A percentile compares a stretch with the other conserved stretches of the same genome.
Conservation (phyloP, 768 basidiomycete genomes). For the Tylopilus intermedius region DNA sequence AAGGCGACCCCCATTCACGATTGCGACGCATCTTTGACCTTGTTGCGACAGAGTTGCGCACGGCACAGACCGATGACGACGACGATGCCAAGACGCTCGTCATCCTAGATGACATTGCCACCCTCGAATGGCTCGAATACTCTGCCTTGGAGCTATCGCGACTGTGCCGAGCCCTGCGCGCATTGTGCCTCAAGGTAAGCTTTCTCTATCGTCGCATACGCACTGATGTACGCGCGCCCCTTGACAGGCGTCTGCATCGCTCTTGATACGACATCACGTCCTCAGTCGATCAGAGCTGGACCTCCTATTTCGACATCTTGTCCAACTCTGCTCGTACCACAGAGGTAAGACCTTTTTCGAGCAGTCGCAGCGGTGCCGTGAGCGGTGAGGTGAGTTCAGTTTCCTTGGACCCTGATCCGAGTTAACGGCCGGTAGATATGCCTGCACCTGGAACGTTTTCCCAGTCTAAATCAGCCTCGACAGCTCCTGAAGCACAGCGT, state of each 20-base stretch:
- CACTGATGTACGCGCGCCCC: background rate
- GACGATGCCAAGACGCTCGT: constrained; percentile 35
- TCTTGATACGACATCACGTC: constrained; percentile 64
- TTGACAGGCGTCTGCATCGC: constrained; percentile 44
- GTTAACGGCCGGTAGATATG: too few relatives aligned
- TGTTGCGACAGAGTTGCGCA: constrained; percentile 26
- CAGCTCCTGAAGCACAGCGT: background rate
- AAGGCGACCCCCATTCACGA: background rate
- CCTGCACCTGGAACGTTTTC: too few relatives aligned
- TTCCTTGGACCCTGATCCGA: too few relatives aligned
- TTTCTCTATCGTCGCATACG: background rate
- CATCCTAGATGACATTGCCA: constrained; percentile 63
- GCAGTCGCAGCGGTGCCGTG: constrained; percentile 72
- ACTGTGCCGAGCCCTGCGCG: constrained; percentile 56
- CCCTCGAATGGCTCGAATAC: constrained; percentile 69
- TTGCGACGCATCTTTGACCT: constrained; percentile 36
- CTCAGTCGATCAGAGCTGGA: constrained; percentile 52
- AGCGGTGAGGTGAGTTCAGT: constrained; percentile 49
- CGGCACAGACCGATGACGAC: background rate
- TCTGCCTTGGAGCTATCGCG: constrained; percentile 46
- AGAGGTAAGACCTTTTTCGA: constrained; percentile 65
- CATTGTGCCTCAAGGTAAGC: constrained; percentile 51
- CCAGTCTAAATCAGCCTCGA: too few relatives aligned
- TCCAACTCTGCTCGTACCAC: constrained; percentile 60
- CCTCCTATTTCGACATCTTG: constrained; percentile 51